phyloP scores from a whole-genome alignment of 768 basidiomycete genomes.

The Multifurca ochricompacta region DNA sequence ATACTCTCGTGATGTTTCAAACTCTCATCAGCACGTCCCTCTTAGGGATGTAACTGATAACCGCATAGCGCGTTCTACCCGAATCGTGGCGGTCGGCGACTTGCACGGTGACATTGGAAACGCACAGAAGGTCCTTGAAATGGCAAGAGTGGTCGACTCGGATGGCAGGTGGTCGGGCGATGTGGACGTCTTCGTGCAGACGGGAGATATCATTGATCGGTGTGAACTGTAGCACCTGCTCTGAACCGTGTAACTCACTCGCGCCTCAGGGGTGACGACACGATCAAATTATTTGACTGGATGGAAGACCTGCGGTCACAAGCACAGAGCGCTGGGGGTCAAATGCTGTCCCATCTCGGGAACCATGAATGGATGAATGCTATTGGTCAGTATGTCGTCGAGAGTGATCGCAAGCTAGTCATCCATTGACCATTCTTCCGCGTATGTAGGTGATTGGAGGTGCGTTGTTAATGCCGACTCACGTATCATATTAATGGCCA shows the following conservation, averaged over 20 bases:
- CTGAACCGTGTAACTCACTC: not conserved
- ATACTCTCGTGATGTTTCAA: not conserved
- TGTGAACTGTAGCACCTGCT: conserved; percentile 27
- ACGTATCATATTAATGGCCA: not conserved
- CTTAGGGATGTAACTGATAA: not conserved
- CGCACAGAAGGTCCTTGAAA: conserved; percentile 69
- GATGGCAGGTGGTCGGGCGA: conserved; percentile 74
- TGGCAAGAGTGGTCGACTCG: conserved; percentile 69
- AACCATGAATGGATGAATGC: conserved; percentile 98
- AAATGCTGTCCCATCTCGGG: conserved; percentile 71
- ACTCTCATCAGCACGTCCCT: not conserved
- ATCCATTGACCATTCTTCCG: conserved; percentile 7
- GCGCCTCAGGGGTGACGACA: conserved; percentile 70
- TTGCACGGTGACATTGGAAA: conserved; percentile 85
- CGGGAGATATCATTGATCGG: conserved; percentile 94
- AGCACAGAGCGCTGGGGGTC: conserved; percentile 60
- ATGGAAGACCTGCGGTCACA: conserved; percentile 79
- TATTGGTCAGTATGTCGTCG: conserved; percentile 42
- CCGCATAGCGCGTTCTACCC: conserved; percentile 22
- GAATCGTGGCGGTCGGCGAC: conserved; percentile 86
- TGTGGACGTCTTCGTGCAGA: conserved; percentile 86
- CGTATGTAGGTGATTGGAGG: conserved; percentile 73
- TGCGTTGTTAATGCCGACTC: conserved; percentile 26
- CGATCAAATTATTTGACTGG: conserved; percentile 74
- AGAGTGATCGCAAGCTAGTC: not conserved